Evolutionary conservation across 116 monocot genomes (phyloP), one percentile per base, ranked within the genome.

Genomic region (Zostera marina): DNA sequence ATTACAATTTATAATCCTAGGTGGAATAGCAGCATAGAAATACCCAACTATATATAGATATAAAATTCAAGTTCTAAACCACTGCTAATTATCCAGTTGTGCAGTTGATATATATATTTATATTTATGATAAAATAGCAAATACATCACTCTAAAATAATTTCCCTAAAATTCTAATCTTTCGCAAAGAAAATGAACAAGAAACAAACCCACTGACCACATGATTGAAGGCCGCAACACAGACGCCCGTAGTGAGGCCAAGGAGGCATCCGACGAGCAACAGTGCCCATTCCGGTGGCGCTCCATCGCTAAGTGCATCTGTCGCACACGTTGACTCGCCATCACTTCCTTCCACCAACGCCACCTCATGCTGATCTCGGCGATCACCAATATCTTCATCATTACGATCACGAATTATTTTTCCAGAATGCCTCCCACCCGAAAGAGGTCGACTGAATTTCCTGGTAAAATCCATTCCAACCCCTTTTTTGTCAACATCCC

Each of bases 281-380:
- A 98, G 67, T 55, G 86, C 96, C 96, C 96, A 98, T 69, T 90
- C 98, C 1, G 98, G 98, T 41, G 98, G 98, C 12, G 98, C 98
- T 3, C 98, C 86, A 22, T 98, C 90, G 8, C 61, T 76, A 44
- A 98, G 80, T 44, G 61, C 83, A 19, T 96, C 86, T 9, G 42
- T 22, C 49, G 40, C 48, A 59, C 54, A 16, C 65, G 23, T 15
- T 8, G 7, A 54, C 26, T 56, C 23, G 10, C 15, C 61, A 15
- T 17, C 0, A 49, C 49, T 17, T n/a, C 20, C 19, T 17, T 49
- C 49, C 49, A 8, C 20, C 9, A 20, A 15, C 19, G 19, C 15
- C 49, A 17, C 49, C 15, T 49, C 12, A 14, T 45, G 49, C 8
- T 49, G 49, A 3, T 14, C 19, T 8, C 9, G 49, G 8, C 9